These are phyloP conservation scores for Lasiosphaeria miniovina DNA, from an alignment of 495 filamentous ascomycete genomes.

Conservation along the genomic window DNA sequence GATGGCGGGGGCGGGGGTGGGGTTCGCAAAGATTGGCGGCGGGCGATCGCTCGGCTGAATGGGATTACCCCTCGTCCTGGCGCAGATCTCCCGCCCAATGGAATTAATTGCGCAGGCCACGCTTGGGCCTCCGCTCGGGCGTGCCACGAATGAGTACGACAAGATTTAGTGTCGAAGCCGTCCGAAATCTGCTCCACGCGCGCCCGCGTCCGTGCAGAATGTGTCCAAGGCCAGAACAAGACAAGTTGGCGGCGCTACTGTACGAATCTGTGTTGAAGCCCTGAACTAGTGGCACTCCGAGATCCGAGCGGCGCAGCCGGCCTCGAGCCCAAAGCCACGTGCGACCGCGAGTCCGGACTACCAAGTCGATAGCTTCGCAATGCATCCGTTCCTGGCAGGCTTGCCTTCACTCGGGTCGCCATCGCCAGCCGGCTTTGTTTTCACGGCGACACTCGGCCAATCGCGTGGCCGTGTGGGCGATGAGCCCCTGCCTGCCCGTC, in stretches of 20 bases:
- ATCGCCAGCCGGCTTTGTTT: too few relatives aligned
- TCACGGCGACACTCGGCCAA: too few relatives aligned
- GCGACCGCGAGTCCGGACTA: neutral
- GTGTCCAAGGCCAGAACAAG: neutral
- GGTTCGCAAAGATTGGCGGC: too few relatives aligned
- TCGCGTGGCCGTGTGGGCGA: too few relatives aligned
- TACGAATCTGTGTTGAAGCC: neutral
- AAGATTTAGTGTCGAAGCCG: neutral
- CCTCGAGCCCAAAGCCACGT: neutral
- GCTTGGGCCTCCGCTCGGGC: slow-evolving; percentile 2
- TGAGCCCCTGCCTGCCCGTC: too few relatives aligned
- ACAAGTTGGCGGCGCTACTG: neutral
- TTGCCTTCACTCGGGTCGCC: neutral
- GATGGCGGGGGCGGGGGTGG: neutral
- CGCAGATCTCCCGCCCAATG: slow-evolving; percentile 5
- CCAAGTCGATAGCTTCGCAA: neutral
- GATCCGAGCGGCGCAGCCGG: neutral
- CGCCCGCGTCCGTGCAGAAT: neutral
- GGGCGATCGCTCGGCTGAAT: slow-evolving; percentile 6
- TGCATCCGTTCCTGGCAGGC: neutral
- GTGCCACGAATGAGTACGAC: neutral
- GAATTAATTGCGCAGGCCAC: neutral
- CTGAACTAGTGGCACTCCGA: neutral
- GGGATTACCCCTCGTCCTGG: neutral
- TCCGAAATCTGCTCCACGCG: neutral